phyloP scores from a whole-genome alignment of 148 eudicot species.

The Camellia granthamiana region DNA sequence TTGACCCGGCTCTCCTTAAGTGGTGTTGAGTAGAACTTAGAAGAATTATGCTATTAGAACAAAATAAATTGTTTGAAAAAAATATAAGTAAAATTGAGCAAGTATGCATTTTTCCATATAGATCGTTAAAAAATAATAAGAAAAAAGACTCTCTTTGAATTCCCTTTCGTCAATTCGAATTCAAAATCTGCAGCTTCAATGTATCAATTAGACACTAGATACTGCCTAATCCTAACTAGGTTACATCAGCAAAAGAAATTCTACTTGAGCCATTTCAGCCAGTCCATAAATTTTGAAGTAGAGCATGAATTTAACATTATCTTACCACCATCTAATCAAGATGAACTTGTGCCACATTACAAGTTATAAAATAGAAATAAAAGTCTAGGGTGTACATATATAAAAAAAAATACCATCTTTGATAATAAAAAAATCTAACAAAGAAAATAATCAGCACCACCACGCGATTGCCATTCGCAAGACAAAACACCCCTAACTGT shows the following conservation, averaged over 20 bases:
- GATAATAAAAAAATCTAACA: no score
- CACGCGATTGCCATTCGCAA: no score
- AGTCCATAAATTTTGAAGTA: neutral
- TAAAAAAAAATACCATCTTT: no score
- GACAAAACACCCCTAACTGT: no score
- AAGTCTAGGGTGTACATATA: neutral
- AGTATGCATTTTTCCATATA: neutral
- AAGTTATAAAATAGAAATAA: neutral
- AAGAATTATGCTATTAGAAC: neutral
- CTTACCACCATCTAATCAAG: neutral
- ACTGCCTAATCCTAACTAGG: neutral
- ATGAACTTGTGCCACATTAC: neutral
- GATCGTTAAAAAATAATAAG: neutral
- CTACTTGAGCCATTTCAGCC: neutral
- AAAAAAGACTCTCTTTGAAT: neutral
- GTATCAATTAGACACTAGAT: neutral
- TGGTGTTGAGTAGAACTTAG: neutral
- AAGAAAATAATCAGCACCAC: no score
- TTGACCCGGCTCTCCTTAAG: neutral
- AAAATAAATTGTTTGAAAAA: neutral
- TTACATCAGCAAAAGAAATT: neutral
- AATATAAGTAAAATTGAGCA: neutral
- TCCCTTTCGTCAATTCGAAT: neutral
- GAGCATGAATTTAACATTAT: no score
- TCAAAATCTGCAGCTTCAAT: neutral